Evolutionary conservation across 176 grass and related monocot genomes (phyloP).

Genomic region (Phragmites australis): DNA sequence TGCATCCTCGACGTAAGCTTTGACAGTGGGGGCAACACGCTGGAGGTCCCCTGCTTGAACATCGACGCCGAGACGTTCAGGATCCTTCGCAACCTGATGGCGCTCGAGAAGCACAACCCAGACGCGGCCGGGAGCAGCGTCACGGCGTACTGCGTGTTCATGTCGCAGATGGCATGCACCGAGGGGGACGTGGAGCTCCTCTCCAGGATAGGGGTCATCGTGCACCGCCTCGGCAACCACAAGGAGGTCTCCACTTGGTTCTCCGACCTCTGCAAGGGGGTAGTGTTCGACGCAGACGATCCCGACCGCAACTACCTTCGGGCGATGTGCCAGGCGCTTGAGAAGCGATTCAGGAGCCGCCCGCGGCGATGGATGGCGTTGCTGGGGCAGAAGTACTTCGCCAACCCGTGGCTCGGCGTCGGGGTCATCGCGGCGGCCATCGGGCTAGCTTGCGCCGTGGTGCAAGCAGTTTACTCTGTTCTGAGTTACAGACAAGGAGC

Average conservation of each 20-base stretch:
- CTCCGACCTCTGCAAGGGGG: conserved; percentile 33
- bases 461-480: conserved; percentile 9
- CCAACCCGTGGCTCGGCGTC: not conserved
- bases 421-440: not conserved
- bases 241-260: not conserved
- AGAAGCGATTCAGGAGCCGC: not conserved
- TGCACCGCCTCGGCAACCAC: conserved; percentile 5
- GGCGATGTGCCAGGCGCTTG: not conserved
- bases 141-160: conserved; percentile 37
- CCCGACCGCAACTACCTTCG: not conserved
- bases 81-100: conserved; percentile 33
- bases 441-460: not conserved
- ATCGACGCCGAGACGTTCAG: conserved; percentile 17
- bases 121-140: not conserved
- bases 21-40: not conserved
- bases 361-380: not conserved
- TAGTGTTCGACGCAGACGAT: not conserved
- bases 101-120: conserved; percentile 21
- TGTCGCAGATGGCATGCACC: conserved; percentile 19
- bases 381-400: not conserved
- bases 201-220: not conserved
- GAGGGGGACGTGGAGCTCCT: not conserved
- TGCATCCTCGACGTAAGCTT: conserved; percentile 25
- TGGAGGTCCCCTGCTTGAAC: not conserved
- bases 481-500: not conserved